These are phyloP conservation scores for Protomyces inouyei DNA, from an alignment of 1,139 yeast species.

Conservation along the genomic window DNA sequence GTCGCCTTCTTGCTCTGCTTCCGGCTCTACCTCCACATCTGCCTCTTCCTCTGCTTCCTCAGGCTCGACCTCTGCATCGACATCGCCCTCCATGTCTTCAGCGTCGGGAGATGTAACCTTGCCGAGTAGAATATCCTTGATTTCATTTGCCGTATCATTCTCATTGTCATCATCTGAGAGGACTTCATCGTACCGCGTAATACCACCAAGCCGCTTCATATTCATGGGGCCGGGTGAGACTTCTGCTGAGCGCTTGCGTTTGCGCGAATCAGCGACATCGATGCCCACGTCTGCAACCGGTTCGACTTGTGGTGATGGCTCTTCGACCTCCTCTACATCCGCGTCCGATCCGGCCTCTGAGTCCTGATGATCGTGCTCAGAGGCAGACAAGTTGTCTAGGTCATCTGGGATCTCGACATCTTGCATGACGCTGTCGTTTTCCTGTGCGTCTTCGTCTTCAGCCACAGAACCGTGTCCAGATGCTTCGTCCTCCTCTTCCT, in stretches of 20 bases:
- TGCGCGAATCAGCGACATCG: not conserved
- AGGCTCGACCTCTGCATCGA: constrained; percentile 33
- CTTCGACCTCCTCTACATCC: not conserved
- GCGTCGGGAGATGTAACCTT: constrained; percentile 21
- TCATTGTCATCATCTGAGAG: constrained; percentile 36
- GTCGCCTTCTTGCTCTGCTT: constrained; percentile 11
- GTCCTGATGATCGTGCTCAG: not conserved
- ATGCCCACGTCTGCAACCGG: not conserved
- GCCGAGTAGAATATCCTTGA: not conserved
- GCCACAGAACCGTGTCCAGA: not conserved
- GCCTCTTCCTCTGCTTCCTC: constrained; percentile 35
- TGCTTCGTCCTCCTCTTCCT: not conserved
- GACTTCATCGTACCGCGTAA: constrained; percentile 5
- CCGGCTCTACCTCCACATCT: constrained; percentile 29
- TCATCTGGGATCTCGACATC: constrained; percentile 21
- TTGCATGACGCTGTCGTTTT: not conserved
- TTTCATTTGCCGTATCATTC: constrained; percentile 30
- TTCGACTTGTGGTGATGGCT: not conserved
- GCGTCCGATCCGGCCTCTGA: not conserved
- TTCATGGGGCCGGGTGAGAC: constrained; percentile 8
- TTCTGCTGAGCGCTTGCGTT: constrained; percentile 8
- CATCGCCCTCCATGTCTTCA: constrained; percentile 28
- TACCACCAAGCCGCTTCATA: constrained; percentile 11
- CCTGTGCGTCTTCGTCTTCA: not conserved
- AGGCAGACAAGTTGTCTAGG: constrained; percentile 11